Base-by-base conservation (phyloP, 176 grass and related monocot species). In the Phoenix dactylifera region DNA sequence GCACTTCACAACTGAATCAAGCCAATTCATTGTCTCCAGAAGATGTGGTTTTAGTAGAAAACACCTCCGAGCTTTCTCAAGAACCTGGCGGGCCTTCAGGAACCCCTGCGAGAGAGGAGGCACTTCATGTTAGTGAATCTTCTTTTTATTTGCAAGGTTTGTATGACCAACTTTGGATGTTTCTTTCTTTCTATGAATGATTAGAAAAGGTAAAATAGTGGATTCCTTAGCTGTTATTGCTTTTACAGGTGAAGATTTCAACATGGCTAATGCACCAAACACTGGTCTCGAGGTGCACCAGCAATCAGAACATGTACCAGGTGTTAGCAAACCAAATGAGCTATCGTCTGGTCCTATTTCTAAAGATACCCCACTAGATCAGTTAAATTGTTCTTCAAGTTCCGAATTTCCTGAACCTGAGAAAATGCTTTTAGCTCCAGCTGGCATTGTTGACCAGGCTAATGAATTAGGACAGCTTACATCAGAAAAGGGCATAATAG, bases 401-500 rank as follows among this genome's bases (percentile, higher is more conserved):
- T 76, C 64, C 63, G 76, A 83, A 68, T 88, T 92, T 79, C 76
- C 63, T 32, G 84, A 91, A 23, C 76, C 78, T 65, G 92, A 98
- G 73, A 86, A 64, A 79, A 88, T 98, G 88, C 64, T 93, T 54
- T 82, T 79, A 63, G 85, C 75, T 79, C 72, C 83, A 24, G 73
- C 67, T 59, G 60, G 57, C 62, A 64, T 79, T 76, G 62, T 69
- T 64, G 25, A 76, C 63, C 76, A 69, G 49, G 55, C 63, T 67
- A 88, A 93, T 88, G 82, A 86, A 54, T 79, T 86, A 68, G 88
- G 81, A 51, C 94, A 83, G 52, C 49, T 89, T 57, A 98, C 88
- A 39, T 76, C 79, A 67, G 94, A 98, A 83, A 98, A 79, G 69
- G 79, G 76, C 54, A 70, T 78, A 16, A 76, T 74, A 55, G 94